Percentiles rank a stretch among this genome's conserved stretches.
These are phyloP conservation scores for Wickerhamiella parazyma DNA, from an alignment of 805 yeast genomes.

Conservation along the genomic window DNA sequence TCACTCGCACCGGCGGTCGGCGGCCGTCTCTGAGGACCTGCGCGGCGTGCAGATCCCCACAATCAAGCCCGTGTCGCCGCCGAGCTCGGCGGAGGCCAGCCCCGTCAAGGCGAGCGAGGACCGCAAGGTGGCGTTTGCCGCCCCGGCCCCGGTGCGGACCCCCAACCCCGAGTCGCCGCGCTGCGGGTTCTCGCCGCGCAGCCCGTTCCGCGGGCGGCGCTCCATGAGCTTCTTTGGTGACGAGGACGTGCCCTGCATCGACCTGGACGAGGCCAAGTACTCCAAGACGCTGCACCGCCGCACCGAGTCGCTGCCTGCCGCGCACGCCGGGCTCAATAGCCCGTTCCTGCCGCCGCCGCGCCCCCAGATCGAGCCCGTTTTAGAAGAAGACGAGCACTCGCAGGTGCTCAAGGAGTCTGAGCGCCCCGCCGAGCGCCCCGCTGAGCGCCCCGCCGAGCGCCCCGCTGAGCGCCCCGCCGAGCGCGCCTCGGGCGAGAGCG, in stretches of 20 bases:
- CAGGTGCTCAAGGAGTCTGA: background rate
- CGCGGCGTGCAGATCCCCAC: background rate
- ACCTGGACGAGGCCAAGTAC: constrained; percentile 18
- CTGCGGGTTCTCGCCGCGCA: background rate
- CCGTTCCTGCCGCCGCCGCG: constrained; percentile 17
- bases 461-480: background rate
- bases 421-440: background rate
- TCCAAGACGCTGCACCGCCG: constrained; percentile 15
- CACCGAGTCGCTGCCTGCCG: constrained; percentile 11
- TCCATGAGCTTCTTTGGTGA: constrained; percentile 1
- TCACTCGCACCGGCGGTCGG: constrained; percentile 21
- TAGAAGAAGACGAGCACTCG: constrained; percentile 19
- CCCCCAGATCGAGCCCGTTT: constrained; percentile 16
- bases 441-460: background rate
- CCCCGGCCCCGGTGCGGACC: background rate
- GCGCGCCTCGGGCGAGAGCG: background rate
- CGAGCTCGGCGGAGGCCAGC: too few species aligned
- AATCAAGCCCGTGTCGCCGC: background rate
- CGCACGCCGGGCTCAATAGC: constrained; percentile 12
- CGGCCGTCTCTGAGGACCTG: constrained; percentile 22
- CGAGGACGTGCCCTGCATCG: constrained; percentile 16
- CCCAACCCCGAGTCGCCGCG: background rate
- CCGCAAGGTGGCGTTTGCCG: constrained; percentile 9
- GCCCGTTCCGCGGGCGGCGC: constrained; percentile 7
- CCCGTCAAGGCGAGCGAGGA: background rate